phyloP scores from a whole-genome alignment of 306 rosid genomes.

The Biancaea sappan region DNA sequence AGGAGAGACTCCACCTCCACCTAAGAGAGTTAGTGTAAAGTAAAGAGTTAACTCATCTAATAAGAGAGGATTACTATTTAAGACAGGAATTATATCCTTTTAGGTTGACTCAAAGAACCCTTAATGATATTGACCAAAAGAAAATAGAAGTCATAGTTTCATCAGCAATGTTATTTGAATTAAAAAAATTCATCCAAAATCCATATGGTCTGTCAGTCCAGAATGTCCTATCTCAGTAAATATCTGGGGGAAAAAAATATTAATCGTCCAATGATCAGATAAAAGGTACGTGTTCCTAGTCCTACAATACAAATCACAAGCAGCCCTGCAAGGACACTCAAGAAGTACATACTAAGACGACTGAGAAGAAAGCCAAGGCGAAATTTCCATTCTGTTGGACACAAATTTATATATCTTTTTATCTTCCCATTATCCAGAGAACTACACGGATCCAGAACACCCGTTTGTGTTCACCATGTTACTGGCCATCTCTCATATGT shows the following conservation, averaged over 20 bases:
- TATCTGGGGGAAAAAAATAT: slow-evolving; percentile 35
- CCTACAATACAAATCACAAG: slow-evolving; percentile 35
- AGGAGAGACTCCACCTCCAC: not conserved
- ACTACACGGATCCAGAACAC: slow-evolving; percentile 20
- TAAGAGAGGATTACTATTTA: not conserved
- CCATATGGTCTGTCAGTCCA: slow-evolving; percentile 13
- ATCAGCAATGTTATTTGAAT: slow-evolving; percentile 2
- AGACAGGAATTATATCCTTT: no score
- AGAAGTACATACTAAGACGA: slow-evolving; percentile 31
- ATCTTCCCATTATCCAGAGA: slow-evolving; percentile 35
- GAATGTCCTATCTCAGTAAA: slow-evolving; percentile 41
- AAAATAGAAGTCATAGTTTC: slow-evolving; percentile 12
- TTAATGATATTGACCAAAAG: not conserved
- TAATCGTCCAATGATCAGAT: slow-evolving; percentile 32
- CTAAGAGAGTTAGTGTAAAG: not conserved
- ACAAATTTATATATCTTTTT: slow-evolving; percentile 25
- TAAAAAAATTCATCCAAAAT: slow-evolving; percentile 22
- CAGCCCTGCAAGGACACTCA: slow-evolving; percentile 44
- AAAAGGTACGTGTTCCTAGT: slow-evolving; percentile 35
- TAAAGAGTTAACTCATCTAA: not conserved
- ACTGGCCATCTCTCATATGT: slow-evolving; percentile 57
- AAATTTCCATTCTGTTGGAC: slow-evolving; percentile 32
- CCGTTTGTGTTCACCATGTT: slow-evolving; percentile 21
- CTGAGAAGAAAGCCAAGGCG: slow-evolving; percentile 32
- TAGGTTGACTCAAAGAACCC: not conserved